Conservation (phyloP, 495 filamentous ascomycete genomes). For the Margaritispora aquatica region DNA sequence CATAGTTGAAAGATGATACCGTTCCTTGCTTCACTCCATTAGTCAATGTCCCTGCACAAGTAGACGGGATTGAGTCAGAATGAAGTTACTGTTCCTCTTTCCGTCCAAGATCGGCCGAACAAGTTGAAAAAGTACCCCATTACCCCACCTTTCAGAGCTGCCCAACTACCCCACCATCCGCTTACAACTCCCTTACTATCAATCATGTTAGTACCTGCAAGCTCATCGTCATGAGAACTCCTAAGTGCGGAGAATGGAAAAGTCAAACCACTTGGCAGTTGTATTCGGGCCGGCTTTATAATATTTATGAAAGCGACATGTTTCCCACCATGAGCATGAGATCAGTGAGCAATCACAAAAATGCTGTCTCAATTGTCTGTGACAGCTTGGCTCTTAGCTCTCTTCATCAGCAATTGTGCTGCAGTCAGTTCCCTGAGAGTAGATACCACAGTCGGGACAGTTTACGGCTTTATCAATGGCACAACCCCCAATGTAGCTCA, state of each 20-base stretch:
- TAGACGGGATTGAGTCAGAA: too few species aligned
- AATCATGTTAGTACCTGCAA: neutral
- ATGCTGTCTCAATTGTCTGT: too few species aligned
- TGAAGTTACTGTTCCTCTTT: too few species aligned
- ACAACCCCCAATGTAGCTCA: conserved; percentile 30
- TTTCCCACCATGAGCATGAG: neutral
- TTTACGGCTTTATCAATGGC: conserved; percentile 32
- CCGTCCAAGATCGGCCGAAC: too few species aligned
- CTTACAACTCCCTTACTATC: neutral
- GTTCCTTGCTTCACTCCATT: too few species aligned
- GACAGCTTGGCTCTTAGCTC: neutral
- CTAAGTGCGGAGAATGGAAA: neutral
- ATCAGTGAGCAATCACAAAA: too few species aligned
- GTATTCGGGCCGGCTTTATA: neutral
- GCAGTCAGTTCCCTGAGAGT: conserved; percentile 17
- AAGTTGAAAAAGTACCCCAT: too few species aligned
- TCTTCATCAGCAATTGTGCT: neutral
- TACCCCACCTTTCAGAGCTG: neutral
- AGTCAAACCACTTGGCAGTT: neutral
- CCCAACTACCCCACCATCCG: neutral
- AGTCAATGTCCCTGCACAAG: too few species aligned
- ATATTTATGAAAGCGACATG: neutral
- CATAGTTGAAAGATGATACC: too few species aligned
- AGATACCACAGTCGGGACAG: conserved; percentile 29
- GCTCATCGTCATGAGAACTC: neutral